Evolutionary conservation across 371 early-diverging fungal genomes (phyloP), one percentile per base, ranked within the genome.

Genomic region (Mucor racemosus): DNA sequence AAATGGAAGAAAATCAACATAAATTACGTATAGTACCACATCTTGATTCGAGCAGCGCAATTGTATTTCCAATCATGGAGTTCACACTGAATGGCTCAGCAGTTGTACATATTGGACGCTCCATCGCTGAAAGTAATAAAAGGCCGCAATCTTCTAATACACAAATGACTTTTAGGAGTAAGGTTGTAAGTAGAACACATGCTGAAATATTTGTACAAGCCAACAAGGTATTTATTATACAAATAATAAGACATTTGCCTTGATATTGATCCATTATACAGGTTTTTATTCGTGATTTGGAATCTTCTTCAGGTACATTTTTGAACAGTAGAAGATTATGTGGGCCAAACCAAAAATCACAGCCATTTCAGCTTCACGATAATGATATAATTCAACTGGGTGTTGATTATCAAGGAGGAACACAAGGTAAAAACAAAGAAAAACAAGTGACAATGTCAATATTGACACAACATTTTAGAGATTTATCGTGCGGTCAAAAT

Each of bases 291-390:
- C 88, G 91, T 60, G 98, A 98, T 79, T 92, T 93, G 39, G 94
- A 93, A 62, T 93, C 94, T 26, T 96, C 96, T 4, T 95, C 96
- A 26, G 98, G 98, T 8, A 98, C 98, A 9, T 98, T 97, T 76
- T 76, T 97, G 36, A 98, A 98, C 81, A 91, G 93, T 72, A 86
- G 91, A 73, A 79, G 98, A 10, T 76, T 98, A 33, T 88, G 91
- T 53, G 90, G 95, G 7, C 90, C 96, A 3, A 91, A 91, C 11
- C 88, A 91, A 60, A 94, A 92, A 69, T 92, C 93, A 31, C 69
- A 86, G 44, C 91, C 96, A 17, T 88, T 87, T 50, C 87, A 82
- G 21, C 72, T 98, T 44, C 90, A 91, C 61, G 92, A 96, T 77
- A 95, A 94, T 39, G 97, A 98, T 78, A 84, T 94, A 21, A 75